Base-by-base conservation (phyloP, 2,329 filamentous ascomycete genomes). In the Colletotrichum sp. region DNA sequence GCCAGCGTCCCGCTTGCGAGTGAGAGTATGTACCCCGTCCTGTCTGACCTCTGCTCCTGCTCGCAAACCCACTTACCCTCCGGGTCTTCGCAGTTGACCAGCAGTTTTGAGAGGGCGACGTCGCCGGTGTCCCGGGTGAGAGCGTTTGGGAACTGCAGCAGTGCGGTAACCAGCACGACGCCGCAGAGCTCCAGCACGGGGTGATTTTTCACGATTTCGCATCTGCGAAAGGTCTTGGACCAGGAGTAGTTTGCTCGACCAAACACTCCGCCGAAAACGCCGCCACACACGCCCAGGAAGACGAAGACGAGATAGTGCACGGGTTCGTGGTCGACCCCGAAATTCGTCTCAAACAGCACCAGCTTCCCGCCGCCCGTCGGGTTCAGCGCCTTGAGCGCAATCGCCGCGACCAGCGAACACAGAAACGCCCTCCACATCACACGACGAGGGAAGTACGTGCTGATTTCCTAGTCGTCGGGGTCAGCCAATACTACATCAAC, bases 321-420 rank as follows among this genome's bases (percentile, higher is more conserved):
- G 2, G 88, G 81, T n/a, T 86, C 81, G 78, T 92, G 92, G n/a
- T 87, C 86, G 4, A 88, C 88, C 6, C 88, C 89, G 76, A 92
- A 92, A 67, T 89, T 88, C 6, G 90, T 92, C 78, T 92, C 90
- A 79, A 92, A 93, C 7, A 92, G 85, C 1, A 91, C 90, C 6
- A 92, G 83, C 78, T 91, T 92, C 4, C 91, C 91, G 0, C 90
- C 92, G 1, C 90, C 89, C 2, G 85, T 91, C 0, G 90, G 91
- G 79, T 92, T 91, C n/a, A 92, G 84, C 4, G 87, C 86, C 79
- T 89, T 90, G 26, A 92, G 83, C 6, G 89, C 85, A 63, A 91
- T 87, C 0, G 90, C 90, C 1, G 90, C 90, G 55, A 86, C 85
- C 6, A 92, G 82, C 1, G 89, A 91, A 81, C 90, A 92, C 26